A percentile compares a stretch with the other conserved stretches of the same genome.
These are phyloP conservation scores for Cercospora citrullina DNA, from an alignment of 2,329 filamentous ascomycete genomes.

Conservation along the genomic window DNA sequence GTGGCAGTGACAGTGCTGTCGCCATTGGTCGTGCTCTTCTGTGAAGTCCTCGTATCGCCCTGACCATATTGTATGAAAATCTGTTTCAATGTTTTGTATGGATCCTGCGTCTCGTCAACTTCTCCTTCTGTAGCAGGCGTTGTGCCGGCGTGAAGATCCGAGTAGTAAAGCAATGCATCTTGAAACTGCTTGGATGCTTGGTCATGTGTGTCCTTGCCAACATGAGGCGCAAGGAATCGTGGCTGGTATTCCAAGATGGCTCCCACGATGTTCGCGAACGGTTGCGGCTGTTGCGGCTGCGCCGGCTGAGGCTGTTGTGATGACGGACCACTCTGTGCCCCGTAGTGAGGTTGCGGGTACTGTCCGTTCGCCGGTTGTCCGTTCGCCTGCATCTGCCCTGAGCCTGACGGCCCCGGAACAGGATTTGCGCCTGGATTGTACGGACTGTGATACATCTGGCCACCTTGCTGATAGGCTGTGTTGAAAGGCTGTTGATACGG, in stretches of 20 bases:
- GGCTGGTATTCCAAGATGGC: constrained; percentile 30
- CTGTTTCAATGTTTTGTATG: constrained; percentile 16
- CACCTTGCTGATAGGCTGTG: constrained; percentile 10
- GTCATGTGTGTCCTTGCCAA: constrained; percentile 1
- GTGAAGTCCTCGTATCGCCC: constrained; percentile 5
- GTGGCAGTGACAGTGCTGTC: background rate
- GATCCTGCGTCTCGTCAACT: constrained; percentile 13
- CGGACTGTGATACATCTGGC: constrained; percentile 23
- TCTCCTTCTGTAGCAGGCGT: constrained; percentile 12
- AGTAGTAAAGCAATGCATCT: constrained; percentile 10
- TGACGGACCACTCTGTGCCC: constrained; percentile 15
- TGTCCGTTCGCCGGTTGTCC: constrained; percentile 10
- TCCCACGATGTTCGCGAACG: constrained; percentile 30
- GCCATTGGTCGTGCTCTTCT: constrained; percentile 3
- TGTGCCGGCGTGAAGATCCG: constrained; percentile 10
- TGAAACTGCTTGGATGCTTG: constrained; percentile 7
- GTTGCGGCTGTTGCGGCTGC: constrained; percentile 18
- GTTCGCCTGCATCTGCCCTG: background rate
- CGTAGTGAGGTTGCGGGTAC: constrained; percentile 13
- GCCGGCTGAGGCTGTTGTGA: constrained; percentile 19
- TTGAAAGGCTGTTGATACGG: constrained; percentile 19
- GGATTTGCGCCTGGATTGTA: constrained; percentile 11
- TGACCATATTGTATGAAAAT: constrained; percentile 15
- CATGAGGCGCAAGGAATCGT: background rate
- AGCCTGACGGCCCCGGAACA: background rate